phyloP scores from a whole-genome alignment of 345 rosid species.

The Acer yangbiense region DNA sequence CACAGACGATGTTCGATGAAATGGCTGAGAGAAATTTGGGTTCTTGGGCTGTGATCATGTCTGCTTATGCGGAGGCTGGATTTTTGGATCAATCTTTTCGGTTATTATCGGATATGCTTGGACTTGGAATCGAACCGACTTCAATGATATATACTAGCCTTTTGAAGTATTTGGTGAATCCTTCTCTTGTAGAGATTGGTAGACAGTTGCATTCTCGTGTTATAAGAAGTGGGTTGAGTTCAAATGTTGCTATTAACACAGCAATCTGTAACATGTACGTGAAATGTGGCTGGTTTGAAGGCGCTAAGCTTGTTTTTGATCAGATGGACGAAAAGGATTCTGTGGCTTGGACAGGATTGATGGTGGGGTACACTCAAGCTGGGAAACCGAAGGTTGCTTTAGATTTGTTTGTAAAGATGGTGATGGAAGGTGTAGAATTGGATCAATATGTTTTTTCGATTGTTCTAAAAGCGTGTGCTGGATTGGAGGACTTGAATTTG shows the following conservation, averaged over 20 bases:
- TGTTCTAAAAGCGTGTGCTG: slow-evolving; percentile 69
- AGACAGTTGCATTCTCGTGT: slow-evolving; percentile 60
- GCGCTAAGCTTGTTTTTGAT: slow-evolving; percentile 54
- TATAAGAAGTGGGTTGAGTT: slow-evolving; percentile 48
- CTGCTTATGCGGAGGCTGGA: slow-evolving; percentile 50
- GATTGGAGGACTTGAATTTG: slow-evolving; percentile 44
- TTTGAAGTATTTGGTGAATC: slow-evolving; percentile 44
- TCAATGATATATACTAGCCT: slow-evolving; percentile 42
- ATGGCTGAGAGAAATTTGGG: slow-evolving; percentile 49
- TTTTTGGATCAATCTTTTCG: slow-evolving; percentile 38
- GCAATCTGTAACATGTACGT: slow-evolving; percentile 62
- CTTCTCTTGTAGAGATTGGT: slow-evolving; percentile 49
- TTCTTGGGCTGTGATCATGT: slow-evolving; percentile 52
- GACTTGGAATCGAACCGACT: slow-evolving; percentile 36
- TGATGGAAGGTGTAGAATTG: slow-evolving; percentile 54
- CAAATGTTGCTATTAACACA: slow-evolving; percentile 36
- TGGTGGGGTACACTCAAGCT: slow-evolving; percentile 61
- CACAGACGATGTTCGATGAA: slow-evolving; percentile 59
- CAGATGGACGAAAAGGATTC: slow-evolving; percentile 54
- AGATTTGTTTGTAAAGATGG: slow-evolving; percentile 45
- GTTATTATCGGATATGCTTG: slow-evolving; percentile 45
- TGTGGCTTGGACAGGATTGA: slow-evolving; percentile 64
- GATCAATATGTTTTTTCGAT: slow-evolving; percentile 67
- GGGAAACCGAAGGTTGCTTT: slow-evolving; percentile 47
- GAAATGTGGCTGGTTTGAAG: slow-evolving; percentile 62